These are phyloP conservation scores for Claviceps pazoutovae DNA, from an alignment of 2,329 filamentous ascomycete species.

Conservation along the genomic window DNA sequence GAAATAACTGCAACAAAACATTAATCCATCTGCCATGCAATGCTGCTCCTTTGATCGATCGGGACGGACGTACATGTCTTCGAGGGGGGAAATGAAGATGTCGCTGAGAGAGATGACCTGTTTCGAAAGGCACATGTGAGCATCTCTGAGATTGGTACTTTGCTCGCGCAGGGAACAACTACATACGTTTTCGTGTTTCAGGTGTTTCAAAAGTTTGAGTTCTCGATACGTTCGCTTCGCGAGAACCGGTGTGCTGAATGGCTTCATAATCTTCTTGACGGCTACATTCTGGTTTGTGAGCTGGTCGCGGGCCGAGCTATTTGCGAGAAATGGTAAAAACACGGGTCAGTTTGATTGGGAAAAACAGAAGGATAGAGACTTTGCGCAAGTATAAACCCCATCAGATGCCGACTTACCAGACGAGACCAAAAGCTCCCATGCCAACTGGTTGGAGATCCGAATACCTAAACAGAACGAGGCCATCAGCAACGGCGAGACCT, in stretches of 20 bases:
- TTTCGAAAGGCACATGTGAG: conserved; percentile 5
- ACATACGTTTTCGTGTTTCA: conserved; percentile 86
- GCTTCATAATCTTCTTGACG: conserved; percentile 99
- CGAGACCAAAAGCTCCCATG: conserved; percentile 96
- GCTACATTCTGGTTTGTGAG: conserved; percentile 93
- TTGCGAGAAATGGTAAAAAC: neutral
- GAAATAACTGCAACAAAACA: conserved; percentile 56
- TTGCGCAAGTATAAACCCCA: neutral
- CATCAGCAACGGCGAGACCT: neutral
- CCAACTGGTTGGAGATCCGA: conserved; percentile 96
- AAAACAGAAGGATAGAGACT: neutral
- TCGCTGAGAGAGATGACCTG: conserved; percentile 96
- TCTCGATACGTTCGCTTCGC: conserved; percentile 97
- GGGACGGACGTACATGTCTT: conserved; percentile 67
- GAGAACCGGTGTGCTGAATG: conserved; percentile 96
- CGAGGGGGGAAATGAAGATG: conserved; percentile 97
- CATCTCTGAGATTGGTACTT: neutral
- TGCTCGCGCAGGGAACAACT: neutral
- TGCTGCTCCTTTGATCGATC: conserved; percentile 3
- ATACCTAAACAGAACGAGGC: conserved; percentile 46
- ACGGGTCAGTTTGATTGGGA: neutral
- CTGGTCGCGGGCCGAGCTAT: conserved; percentile 90
- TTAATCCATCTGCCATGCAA: conserved; percentile 7
- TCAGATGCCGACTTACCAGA: conserved; percentile 54
- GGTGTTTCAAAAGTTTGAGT: conserved; percentile 90